Base-by-base conservation (phyloP, 2,329 filamentous ascomycete species). In the Volutella citrinella region DNA sequence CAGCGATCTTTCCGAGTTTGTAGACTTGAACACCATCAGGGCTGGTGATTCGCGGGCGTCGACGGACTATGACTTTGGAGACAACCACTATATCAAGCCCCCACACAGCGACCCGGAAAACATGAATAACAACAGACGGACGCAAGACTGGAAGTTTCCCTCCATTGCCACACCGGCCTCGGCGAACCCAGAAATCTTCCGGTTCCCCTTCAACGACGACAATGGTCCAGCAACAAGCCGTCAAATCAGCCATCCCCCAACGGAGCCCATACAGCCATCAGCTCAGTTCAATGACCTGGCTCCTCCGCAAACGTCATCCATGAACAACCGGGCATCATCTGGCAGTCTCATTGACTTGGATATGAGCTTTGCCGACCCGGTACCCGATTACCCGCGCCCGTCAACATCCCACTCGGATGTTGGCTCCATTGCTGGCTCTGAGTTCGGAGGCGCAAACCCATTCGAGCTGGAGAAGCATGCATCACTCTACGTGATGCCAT, bases 391-490 rank as follows among this genome's bases (percentile, higher is more conserved):
- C 11, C 66, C 70, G 1, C 65, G 75, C 2, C 76, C 76, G 1
- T 79, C 76, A 3, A 79, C 76, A 1, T 76, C 76, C 10, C 72
- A 79, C 52, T 82, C 78, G 2, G 76, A 80, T 40, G 72, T 67
- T 10, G 70, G 56, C 3, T 78, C 74, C 1, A 62, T 79, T 10
- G 66, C 69, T 7, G 77, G 76, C 31, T 78, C 76, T 1, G 74
- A 80, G 36, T 55, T 74, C 19, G 70, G 74, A 17, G 65, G 69
- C 10, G 68, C 65, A 3, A 77, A 78, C 45, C 76, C 78, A 0
- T 82, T 82, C 37, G 76, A 81, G 34, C 64, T 82, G 5, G 79
- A 83, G 53, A 70, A 73, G n/a, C 78, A 81, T 45, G 65, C 75
- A 2, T 80, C 76, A 2, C 59, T 79, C 3, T 77, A 78, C 42